Conservation (phyloP, 179 eudicot species). For the Sideroxylon spinosum region DNA sequence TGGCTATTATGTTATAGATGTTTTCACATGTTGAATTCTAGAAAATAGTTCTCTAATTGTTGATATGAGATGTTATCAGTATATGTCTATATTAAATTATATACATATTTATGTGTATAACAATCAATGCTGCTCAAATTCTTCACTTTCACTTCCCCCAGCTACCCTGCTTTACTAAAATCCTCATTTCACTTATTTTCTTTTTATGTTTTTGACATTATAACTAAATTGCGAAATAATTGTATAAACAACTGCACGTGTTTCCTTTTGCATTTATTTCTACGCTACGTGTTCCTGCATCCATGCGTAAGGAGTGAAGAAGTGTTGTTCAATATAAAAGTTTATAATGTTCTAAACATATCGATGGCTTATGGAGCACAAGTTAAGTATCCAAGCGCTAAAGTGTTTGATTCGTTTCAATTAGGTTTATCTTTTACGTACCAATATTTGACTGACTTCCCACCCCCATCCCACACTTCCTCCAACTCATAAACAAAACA, state of each 20-base stretch:
- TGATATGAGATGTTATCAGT: not conserved
- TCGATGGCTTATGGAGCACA: not conserved
- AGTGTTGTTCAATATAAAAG: not conserved
- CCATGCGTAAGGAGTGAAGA: not conserved
- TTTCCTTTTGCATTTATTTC: not conserved
- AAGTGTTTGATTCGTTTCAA: not conserved
- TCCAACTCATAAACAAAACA: not conserved
- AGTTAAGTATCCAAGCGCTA: not conserved
- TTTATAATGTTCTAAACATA: not conserved
- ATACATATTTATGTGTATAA: not conserved
- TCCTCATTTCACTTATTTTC: not conserved
- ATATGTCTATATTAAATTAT: not conserved
- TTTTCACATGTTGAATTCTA: not conserved
- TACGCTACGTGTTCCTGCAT: not conserved
- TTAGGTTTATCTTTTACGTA: not conserved
- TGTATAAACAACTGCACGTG: not conserved
- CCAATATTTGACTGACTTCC: not conserved
- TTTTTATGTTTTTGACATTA: not conserved
- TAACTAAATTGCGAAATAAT: not conserved
- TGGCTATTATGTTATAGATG: not conserved
- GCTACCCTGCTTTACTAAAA: not conserved
- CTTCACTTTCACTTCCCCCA: not conserved
- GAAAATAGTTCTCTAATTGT: not conserved
- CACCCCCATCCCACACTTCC: not conserved
- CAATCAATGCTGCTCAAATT: not conserved